phyloP scores from a whole-genome alignment of 2,329 filamentous ascomycete genomes.

The Scedosporium apiospermum region DNA sequence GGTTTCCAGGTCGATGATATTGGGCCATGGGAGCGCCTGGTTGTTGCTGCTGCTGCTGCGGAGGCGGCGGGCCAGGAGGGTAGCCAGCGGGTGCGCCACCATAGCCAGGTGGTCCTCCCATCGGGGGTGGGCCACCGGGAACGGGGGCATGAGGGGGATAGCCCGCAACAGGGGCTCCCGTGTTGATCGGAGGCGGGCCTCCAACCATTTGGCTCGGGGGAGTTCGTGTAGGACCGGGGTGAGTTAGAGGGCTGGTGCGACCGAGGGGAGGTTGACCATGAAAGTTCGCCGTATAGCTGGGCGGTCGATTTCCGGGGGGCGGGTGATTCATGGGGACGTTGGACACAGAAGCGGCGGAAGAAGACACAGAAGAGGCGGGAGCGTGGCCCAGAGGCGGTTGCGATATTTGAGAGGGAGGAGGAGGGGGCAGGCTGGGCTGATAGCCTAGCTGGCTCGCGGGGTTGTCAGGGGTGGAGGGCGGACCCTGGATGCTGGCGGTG shows the following conservation, averaged over 20 bases:
- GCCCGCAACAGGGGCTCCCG: slow-evolving; percentile 40
- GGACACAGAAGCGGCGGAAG: slow-evolving; percentile 35
- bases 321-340: slow-evolving; percentile 53
- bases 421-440: slow-evolving; percentile 2
- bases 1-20: slow-evolving; percentile 31
- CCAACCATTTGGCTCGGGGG: slow-evolving; percentile 52
- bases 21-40: slow-evolving; percentile 7
- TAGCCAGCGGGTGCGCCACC: slow-evolving; percentile 27
- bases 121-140: slow-evolving; percentile 13
- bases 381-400: slow-evolving; percentile 23
- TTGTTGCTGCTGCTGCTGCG: slow-evolving; percentile 9
- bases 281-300: slow-evolving; percentile 53
- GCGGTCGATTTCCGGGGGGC: slow-evolving; percentile 49
- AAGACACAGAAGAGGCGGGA: slow-evolving; percentile 35
- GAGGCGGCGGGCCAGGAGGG: slow-evolving; percentile 22
- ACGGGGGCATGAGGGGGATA: slow-evolving; percentile 30
- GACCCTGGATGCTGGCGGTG: slow-evolving; percentile 44
- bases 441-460: slow-evolving; percentile 6
- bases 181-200: slow-evolving; percentile 59
- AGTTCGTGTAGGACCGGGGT: slow-evolving; percentile 40
- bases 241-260: slow-evolving; percentile 42
- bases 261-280: slow-evolving; percentile 38
- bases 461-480: slow-evolving; percentile 3
- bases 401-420: slow-evolving; percentile 32
- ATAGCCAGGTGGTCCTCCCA: slow-evolving; percentile 35